Percentiles rank a stretch among this genome's conserved stretches.
phyloP scores from a whole-genome alignment of 108 stramenopile species.

The Cafeteria roenbergensis region DNA sequence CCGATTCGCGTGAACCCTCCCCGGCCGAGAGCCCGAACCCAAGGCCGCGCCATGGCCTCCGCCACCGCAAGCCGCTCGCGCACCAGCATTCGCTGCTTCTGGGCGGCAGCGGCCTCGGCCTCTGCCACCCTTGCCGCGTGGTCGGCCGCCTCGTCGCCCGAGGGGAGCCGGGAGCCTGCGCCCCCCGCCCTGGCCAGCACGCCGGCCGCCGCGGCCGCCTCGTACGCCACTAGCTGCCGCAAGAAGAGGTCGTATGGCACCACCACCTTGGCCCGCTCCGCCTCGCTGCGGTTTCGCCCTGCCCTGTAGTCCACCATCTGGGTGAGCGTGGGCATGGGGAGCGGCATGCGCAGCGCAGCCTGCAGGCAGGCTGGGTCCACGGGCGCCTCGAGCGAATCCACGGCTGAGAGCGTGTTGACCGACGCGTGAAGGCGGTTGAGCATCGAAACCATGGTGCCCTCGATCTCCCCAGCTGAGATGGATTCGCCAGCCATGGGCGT shows the following conservation, averaged over 20 bases:
- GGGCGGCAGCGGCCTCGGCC: neutral
- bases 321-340: neutral
- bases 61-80: neutral
- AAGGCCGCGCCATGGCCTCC: neutral
- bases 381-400: neutral
- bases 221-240: conserved; percentile 1
- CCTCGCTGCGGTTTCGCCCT: neutral
- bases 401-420: no score
- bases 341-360: neutral
- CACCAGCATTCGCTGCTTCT: conserved; percentile 11
- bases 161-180: neutral
- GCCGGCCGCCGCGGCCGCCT: no score
- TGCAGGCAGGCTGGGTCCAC: neutral
- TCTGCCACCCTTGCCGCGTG: neutral
- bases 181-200: neutral
- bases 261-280: neutral
- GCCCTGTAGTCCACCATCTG: neutral
- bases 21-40: neutral
- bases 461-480: no score
- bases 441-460: no score
- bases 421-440: no score
- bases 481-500: no score
- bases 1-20: neutral
- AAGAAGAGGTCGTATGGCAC: conserved; percentile 7
- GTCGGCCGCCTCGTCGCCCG: neutral